Conservation (phyloP, 345 rosid genomes). For the Brassica incana region DNA sequence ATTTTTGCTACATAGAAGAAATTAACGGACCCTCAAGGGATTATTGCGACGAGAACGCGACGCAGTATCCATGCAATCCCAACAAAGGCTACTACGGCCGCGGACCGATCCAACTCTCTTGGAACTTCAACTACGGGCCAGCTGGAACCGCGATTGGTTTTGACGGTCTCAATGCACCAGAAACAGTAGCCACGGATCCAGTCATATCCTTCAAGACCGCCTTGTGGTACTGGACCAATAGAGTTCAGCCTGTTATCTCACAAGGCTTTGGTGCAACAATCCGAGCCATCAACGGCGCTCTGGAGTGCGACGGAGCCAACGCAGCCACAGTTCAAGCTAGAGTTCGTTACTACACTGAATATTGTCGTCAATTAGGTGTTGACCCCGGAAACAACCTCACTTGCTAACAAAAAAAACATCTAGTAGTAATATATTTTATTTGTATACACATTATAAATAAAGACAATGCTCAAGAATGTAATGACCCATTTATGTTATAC, state of each 20-base stretch:
- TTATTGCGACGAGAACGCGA: constrained; percentile 49
- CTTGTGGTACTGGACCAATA: constrained; percentile 69
- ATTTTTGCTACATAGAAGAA: constrained; percentile 62
- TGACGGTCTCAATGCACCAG: constrained; percentile 60
- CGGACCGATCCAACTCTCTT: constrained; percentile 63
- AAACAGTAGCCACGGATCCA: constrained; percentile 57
- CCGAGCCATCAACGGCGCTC: constrained; percentile 56
- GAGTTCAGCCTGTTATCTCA: constrained; percentile 47
- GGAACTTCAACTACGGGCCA: constrained; percentile 69
- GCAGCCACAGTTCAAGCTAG: constrained; percentile 46
- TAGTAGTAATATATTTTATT: not conserved
- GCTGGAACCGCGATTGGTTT: constrained; percentile 54
- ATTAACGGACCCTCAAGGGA: constrained; percentile 45
- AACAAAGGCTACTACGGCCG: constrained; percentile 61
- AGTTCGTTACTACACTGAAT: constrained; percentile 49
- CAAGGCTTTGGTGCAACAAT: constrained; percentile 77
- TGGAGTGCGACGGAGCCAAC: constrained; percentile 56
- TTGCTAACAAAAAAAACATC: constrained; percentile 44
- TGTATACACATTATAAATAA: not conserved
- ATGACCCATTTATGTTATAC: constrained; percentile 3
- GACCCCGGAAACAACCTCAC: constrained; percentile 56
- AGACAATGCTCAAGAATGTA: constrained; percentile 1
- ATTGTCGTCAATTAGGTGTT: constrained; percentile 56
- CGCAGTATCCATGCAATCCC: constrained; percentile 55
- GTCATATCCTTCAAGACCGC: constrained; percentile 62